Base-by-base conservation (phyloP, 2,329 filamentous ascomycete species). In the Scedosporium dehoogii region DNA sequence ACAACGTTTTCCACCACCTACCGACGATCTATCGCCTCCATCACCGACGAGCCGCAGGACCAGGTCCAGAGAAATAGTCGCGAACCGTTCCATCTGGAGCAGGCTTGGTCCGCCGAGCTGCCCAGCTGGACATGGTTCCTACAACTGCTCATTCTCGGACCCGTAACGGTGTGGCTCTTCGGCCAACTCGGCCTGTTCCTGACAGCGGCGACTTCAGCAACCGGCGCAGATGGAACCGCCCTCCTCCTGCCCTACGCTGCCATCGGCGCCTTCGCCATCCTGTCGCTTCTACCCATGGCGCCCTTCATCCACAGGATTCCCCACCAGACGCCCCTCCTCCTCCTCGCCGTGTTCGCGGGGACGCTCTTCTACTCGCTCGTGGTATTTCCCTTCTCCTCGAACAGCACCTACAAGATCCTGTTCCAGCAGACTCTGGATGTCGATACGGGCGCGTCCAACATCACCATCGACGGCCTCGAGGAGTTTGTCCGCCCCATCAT, bases 221-320 rank as follows among this genome's bases (percentile, higher is more conserved):
- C 92, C 0, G 89, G 89, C 6, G 83, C 89, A 1, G 94, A 99
- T 72, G 94, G 94, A 1, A 90, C 86, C 65, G 82, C 85, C 42
- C 78, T 88, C 18, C 75, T 96, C 16, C 73, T 85, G 6, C 86
- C 92, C 4, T 92, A 96, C 72, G 71, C 96, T 14, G 73, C 85
- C 42, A 81, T 92, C 51, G 86, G 88, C 0, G 70, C 81, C 6
- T 81, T 93, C 65, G 86, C 86, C 12, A 83, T 91, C 1, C 71
- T 96, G 1, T 71, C 96, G 0, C 75, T 97, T 18, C 77, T 91
- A 0, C 94, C 94, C 0, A 73, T 91, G 2, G 83, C 87, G 0
- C 94, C 94, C 0, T 96, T 96, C 71, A 81, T 96, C 48, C 92
- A 97, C 72, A 88, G 93, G 53, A 85, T 94, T 66, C 91, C 88